Evolutionary conservation across 345 rosid species (phyloP).

Genomic region (Isatis tinctoria): DNA sequence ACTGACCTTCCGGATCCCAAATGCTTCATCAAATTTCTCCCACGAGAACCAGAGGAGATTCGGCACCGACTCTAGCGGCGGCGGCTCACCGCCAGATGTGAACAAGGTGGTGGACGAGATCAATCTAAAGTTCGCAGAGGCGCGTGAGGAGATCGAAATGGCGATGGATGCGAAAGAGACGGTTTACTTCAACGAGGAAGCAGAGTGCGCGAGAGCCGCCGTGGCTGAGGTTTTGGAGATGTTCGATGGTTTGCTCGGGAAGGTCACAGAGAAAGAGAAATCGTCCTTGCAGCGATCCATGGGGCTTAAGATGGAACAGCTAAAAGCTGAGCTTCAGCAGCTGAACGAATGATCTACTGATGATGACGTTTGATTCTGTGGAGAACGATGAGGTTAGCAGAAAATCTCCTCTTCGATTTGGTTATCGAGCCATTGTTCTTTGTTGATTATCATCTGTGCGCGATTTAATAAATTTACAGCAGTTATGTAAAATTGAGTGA

Average conservation of each 20-base stretch:
- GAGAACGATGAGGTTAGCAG: constrained; percentile 16
- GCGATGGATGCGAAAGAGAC: constrained; percentile 98
- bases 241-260: constrained; percentile 58
- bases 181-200: constrained; percentile 88
- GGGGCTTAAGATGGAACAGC: constrained; percentile 97
- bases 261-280: constrained; percentile 55
- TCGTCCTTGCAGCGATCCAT: constrained; percentile 74
- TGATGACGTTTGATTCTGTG: background rate
- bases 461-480: constrained; percentile 11
- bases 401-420: background rate
- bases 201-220: constrained; percentile 78
- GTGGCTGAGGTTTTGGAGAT: constrained; percentile 63
- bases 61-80: constrained; percentile 36
- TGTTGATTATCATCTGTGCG: too few species aligned
- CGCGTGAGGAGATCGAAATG: constrained; percentile 98
- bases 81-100: constrained; percentile 38
- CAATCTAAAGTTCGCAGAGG: constrained; percentile 92
- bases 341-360: constrained; percentile 52
- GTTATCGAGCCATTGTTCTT: background rate
- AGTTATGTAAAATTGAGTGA: background rate
- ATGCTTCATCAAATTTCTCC: background rate
- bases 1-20: background rate
- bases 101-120: constrained; percentile 75
- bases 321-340: constrained; percentile 86
- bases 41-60: constrained; percentile 24